These are phyloP conservation scores for Erodium moschatum DNA, from an alignment of 441 rosid genomes.

Conservation along the genomic window DNA sequence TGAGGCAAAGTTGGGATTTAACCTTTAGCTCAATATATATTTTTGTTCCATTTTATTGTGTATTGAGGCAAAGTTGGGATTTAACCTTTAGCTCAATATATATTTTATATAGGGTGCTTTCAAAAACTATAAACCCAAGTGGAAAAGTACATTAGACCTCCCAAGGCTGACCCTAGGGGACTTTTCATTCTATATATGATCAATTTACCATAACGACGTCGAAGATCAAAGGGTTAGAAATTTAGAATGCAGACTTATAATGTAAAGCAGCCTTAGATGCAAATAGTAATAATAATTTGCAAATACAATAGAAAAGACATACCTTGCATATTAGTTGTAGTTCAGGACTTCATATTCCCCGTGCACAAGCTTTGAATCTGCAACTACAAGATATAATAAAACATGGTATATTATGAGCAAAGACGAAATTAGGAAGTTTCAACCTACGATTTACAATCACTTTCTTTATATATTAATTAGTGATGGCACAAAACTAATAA, in stretches of 20 bases:
- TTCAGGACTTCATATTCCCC: neutral
- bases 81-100: no score
- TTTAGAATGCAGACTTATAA: neutral
- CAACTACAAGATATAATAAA: neutral
- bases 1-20: conserved; percentile 7
- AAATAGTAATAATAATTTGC: neutral
- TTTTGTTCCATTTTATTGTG: no score
- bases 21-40: conserved; percentile 9
- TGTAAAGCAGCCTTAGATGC: neutral
- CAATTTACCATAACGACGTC: neutral
- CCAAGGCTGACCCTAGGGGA: neutral
- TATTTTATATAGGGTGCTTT: neutral
- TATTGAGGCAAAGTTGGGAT: no score
- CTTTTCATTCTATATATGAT: neutral
- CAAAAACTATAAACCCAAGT: conserved; percentile 6
- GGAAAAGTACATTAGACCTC: neutral
- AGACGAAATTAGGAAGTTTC: neutral
- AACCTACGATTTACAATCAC: neutral
- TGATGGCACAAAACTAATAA: no score
- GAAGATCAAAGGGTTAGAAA: neutral
- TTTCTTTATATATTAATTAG: neutral
- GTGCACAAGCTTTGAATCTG: neutral
- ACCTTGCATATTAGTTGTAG: neutral
- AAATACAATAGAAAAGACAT: neutral
- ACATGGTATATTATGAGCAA: neutral